Evolutionary conservation across 352 stramenopile species (phyloP), one percentile per base, ranked within the genome.

Genomic region (Globisporangium nodosum): DNA sequence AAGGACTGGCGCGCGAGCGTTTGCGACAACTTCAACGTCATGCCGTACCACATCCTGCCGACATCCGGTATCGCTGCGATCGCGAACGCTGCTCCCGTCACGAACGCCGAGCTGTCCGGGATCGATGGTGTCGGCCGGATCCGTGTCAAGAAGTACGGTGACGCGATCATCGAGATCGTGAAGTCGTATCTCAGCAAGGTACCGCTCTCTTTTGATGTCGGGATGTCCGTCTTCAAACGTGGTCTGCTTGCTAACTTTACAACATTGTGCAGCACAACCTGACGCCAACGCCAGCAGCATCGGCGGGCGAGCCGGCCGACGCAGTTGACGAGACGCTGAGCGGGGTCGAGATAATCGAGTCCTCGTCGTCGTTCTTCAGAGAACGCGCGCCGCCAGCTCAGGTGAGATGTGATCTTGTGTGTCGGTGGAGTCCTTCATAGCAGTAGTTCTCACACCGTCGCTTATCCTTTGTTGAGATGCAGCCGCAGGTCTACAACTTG

Each of bases 11-110:
- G 85, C 51, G 85, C 83, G 24, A 91, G 73, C 49, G 83, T 93
- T 13, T 95, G 85, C 56, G 85, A 95, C 65, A 91, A 76, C 54
- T 84, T 86, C 39, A 90, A 91, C 54, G 66, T 88, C 39, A 95
- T 95, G 85, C 85, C 85, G 52, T 95, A 95, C 52, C 85, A 95
- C 37, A 95, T 95, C 52, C 65, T 95, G 27, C 78, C 85, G 2
- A 95, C 83, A 11, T 68, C 72, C 8, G 85, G 85, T 45, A 95
- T 95, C 52, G 83, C 76, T 18, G 68, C 81, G 3, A 95, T 95
- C 54, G 85, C 83, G 33, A 89, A 90, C 58, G 77, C 80, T 11
- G 81, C 89, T 12, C 85, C 85, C 9, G 67, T 89, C 5, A 83
- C 85, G 30, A 92, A 73, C 52, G 75, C 81, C 0, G 85, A 95